These are phyloP conservation scores for Paraconiothyrium brasiliense DNA, from an alignment of 2,329 filamentous ascomycete genomes.

Conservation along the genomic window DNA sequence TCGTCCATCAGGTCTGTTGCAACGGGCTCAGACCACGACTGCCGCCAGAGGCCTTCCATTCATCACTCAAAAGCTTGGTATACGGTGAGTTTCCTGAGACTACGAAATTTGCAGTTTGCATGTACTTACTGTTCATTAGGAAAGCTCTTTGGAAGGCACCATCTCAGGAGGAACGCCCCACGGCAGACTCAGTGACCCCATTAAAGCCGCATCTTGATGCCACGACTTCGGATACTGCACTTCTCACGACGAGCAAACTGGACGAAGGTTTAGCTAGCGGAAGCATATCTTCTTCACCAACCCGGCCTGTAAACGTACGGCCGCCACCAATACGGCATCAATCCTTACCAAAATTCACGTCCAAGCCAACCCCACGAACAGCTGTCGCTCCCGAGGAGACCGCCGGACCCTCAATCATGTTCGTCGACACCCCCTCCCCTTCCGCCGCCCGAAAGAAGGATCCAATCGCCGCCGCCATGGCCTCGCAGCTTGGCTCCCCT, in stretches of 20 bases:
- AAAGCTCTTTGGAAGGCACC: constrained; percentile 38
- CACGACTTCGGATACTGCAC: constrained; percentile 39
- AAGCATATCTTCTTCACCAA: constrained; percentile 31
- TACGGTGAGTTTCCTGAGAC: constrained; percentile 22
- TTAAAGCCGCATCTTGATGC: constrained; percentile 36
- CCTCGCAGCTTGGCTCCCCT: constrained; percentile 15
- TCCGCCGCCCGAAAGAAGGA: constrained; percentile 27
- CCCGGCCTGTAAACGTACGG: constrained; percentile 43
- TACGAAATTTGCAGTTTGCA: background rate
- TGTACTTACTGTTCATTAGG: background rate
- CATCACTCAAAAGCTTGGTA: constrained; percentile 37
- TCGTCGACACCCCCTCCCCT: constrained; percentile 61
- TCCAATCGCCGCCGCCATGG: constrained; percentile 28
- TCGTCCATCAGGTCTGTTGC: constrained; percentile 24
- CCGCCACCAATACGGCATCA: constrained; percentile 64
- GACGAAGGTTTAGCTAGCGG: constrained; percentile 30
- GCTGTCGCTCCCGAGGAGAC: constrained; percentile 70
- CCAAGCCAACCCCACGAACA: constrained; percentile 75
- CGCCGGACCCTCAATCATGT: constrained; percentile 77
- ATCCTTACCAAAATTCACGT: constrained; percentile 73
- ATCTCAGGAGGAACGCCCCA: constrained; percentile 25
- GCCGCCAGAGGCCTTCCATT: constrained; percentile 33
- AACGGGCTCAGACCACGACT: constrained; percentile 35
- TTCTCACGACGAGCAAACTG: constrained; percentile 21
- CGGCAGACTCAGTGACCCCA: constrained; percentile 34